phyloP scores from a whole-genome alignment of 2,329 filamentous ascomycete genomes.

The Colletotrichum cordylinicola region DNA sequence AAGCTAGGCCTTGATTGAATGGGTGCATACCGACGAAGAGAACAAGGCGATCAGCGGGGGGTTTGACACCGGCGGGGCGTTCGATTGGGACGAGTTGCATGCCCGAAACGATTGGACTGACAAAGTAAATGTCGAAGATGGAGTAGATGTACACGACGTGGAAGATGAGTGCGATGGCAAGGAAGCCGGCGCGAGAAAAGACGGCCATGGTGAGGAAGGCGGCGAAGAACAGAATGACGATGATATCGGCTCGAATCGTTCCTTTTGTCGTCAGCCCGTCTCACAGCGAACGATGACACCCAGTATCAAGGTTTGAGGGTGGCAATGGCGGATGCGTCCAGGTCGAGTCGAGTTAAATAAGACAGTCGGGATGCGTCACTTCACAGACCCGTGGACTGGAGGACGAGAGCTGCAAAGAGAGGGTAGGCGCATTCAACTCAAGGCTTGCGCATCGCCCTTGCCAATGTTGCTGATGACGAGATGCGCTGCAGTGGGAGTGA shows the following conservation, averaged over 20 bases:
- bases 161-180: conserved; percentile 88
- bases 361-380: background rate
- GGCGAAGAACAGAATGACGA: background rate
- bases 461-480: background rate
- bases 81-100: conserved; percentile 85
- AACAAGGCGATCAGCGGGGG: conserved; percentile 88
- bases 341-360: background rate
- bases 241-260: background rate
- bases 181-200: conserved; percentile 76
- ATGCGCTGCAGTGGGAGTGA: background rate
- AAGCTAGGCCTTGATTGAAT: background rate
- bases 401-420: background rate
- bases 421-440: conserved; percentile 6
- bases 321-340: background rate
- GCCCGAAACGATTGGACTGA: conserved; percentile 94
- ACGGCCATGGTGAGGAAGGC: conserved; percentile 51
- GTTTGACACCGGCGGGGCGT: conserved; percentile 60
- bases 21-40: conserved; percentile 80
- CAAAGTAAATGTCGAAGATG: conserved; percentile 99
- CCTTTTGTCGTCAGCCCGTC: background rate
- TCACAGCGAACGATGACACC: background rate
- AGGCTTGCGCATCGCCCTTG: background rate
- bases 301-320: background rate
- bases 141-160: conserved; percentile 93
- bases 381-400: background rate